A percentile compares a stretch with the other conserved stretches of the same genome.
These are phyloP conservation scores for Lichina pygmaea DNA, from an alignment of 495 filamentous ascomycete genomes.

Conservation along the genomic window DNA sequence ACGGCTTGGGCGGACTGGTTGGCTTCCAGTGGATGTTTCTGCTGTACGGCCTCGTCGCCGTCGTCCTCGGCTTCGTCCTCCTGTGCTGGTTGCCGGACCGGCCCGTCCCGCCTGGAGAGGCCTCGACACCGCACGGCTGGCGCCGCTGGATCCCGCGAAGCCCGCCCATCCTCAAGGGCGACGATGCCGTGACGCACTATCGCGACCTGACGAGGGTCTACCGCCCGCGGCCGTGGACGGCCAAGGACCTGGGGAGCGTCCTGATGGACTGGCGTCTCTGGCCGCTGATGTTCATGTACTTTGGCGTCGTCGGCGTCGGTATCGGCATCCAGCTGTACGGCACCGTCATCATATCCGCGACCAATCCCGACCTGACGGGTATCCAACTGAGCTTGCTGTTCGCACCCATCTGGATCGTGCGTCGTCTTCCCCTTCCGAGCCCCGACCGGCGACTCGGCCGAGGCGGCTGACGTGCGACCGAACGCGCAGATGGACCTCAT, in stretches of 20 bases:
- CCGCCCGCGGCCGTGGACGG: conserved; percentile 37
- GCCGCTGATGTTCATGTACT: conserved; percentile 75
- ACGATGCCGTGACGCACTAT: conserved; percentile 63
- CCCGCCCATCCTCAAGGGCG: conserved; percentile 42
- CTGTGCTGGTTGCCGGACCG: conserved; percentile 84
- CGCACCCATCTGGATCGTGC: conserved; percentile 76
- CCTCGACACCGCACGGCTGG: conserved; percentile 10
- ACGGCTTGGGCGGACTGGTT: conserved; percentile 44
- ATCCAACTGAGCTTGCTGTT: conserved; percentile 59
- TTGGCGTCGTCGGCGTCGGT: conserved; percentile 77
- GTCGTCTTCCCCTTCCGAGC: conserved; percentile 6
- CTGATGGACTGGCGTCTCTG: conserved; percentile 67
- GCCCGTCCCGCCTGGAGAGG: conserved; percentile 37
- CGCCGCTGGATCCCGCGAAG: conserved; percentile 21
- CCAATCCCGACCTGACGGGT: conserved; percentile 40
- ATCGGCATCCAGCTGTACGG: conserved; percentile 73
- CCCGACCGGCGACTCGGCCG: background rate
- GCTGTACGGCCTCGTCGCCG: conserved; percentile 50
- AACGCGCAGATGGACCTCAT: conserved; percentile 46
- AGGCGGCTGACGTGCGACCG: conserved; percentile 1
- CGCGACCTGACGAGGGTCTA: conserved; percentile 63
- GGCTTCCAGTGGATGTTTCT: conserved; percentile 95
- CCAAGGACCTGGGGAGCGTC: conserved; percentile 37
- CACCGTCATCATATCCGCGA: conserved; percentile 59
- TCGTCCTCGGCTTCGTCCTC: conserved; percentile 39